Percentiles rank a stretch among this genome's conserved stretches.
Conservation (phyloP, 1,284 basidiomycete species). For the Lentinula novae-zelandiae region DNA sequence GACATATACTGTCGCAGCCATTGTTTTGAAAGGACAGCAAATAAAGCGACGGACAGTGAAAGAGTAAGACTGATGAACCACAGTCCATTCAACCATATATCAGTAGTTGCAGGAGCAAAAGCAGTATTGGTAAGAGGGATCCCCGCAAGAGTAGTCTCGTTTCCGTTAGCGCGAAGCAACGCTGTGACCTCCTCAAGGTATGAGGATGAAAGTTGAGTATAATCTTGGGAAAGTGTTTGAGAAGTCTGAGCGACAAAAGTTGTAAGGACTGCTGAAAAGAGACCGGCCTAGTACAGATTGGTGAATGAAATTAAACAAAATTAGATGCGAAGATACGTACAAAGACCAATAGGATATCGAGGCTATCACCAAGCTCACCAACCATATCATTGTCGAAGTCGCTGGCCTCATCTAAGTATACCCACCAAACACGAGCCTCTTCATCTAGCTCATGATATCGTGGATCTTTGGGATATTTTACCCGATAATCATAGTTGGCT, state of each 20-base stretch:
- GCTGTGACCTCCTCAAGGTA: conserved; percentile 9
- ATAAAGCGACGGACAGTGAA: neutral
- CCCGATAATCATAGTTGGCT: conserved; percentile 3
- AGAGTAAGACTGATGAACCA: conserved; percentile 12
- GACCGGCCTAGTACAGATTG: conserved; percentile 9
- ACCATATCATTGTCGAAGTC: conserved; percentile 11
- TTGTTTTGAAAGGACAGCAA: conserved; percentile 11
- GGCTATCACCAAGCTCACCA: conserved; percentile 1
- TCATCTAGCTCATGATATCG: conserved; percentile 1
- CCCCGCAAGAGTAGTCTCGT: neutral
- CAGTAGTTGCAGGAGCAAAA: neutral
- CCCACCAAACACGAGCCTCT: conserved; percentile 8
- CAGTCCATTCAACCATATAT: conserved; percentile 14
- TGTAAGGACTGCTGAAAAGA: conserved; percentile 18
- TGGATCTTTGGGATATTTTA: neutral
- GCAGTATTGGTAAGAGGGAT: neutral
- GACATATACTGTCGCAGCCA: conserved; percentile 8
- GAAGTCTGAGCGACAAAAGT: conserved; percentile 17
- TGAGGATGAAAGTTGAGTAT: neutral
- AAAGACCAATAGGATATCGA: conserved; percentile 12
- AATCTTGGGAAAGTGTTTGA: conserved; percentile 10
- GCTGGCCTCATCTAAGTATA: conserved; percentile 9
- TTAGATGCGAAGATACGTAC: neutral
- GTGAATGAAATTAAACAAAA: neutral
- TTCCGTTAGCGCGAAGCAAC: conserved; percentile 9